phyloP scores from a whole-genome alignment of 2,329 filamentous ascomycete species.

The Xylaria polymorpha region DNA sequence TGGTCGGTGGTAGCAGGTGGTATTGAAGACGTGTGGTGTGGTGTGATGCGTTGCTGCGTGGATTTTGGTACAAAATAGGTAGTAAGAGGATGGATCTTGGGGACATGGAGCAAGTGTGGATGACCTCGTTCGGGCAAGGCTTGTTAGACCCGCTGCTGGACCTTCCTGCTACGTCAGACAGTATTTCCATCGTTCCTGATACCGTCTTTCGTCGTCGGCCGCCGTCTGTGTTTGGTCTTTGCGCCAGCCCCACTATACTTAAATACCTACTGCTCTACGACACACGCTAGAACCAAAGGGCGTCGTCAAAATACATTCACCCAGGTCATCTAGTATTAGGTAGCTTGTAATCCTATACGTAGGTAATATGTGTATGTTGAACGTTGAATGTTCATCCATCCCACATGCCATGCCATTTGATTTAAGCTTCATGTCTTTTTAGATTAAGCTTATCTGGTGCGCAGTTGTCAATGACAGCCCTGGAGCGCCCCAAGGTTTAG shows the following conservation, averaged over 20 bases:
- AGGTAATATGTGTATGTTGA: no score
- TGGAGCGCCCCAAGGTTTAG: background rate
- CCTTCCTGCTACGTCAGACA: slow-evolving; percentile 43
- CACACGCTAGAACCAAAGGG: background rate
- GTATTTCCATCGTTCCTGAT: slow-evolving; percentile 11
- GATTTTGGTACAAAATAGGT: slow-evolving; percentile 39
- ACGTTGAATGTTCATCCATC: background rate
- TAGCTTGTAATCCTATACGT: background rate
- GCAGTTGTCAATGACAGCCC: background rate
- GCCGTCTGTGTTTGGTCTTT: background rate
- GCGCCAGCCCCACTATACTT: slow-evolving; percentile 19
- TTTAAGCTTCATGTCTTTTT: background rate
- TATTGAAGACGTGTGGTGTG: slow-evolving; percentile 37
- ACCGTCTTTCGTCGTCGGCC: background rate
- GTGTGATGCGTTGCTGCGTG: slow-evolving; percentile 38
- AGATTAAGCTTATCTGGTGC: background rate
- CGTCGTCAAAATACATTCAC: slow-evolving; percentile 3
- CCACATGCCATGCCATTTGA: background rate
- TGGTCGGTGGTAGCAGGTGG: slow-evolving; percentile 9
- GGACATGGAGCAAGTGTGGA: slow-evolving; percentile 38
- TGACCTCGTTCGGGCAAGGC: slow-evolving; percentile 41
- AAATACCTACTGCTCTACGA: background rate
- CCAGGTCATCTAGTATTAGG: no score
- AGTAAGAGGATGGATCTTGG: slow-evolving; percentile 37
- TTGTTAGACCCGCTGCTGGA: slow-evolving; percentile 36